These are phyloP conservation scores for Choanephora cucurbitarum DNA, from an alignment of 371 early-diverging fungal genomes.

Conservation along the genomic window DNA sequence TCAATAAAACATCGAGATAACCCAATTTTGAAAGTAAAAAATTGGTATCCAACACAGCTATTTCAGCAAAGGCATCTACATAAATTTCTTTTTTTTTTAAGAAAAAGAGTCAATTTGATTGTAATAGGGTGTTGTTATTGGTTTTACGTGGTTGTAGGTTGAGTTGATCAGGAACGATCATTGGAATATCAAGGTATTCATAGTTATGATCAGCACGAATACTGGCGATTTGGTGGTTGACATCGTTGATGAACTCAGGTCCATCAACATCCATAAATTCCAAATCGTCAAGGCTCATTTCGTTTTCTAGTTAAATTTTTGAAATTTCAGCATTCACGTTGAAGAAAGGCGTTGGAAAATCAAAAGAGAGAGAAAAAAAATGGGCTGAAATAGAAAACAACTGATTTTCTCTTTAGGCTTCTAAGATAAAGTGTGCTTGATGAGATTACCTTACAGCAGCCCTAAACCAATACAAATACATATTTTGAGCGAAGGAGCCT, in stretches of 20 bases:
- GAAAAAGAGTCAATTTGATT: too few species aligned
- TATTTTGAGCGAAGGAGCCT: too few species aligned
- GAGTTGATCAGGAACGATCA: background rate
- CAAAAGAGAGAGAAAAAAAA: background rate
- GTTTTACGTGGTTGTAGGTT: background rate
- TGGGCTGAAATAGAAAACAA: background rate
- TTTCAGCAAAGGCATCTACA: conserved; percentile 9
- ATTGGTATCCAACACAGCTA: conserved; percentile 45
- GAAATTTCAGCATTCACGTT: too few species aligned
- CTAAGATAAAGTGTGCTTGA: too few species aligned
- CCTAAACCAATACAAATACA: too few species aligned
- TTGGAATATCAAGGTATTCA: background rate
- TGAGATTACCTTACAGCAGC: too few species aligned
- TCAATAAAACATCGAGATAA: conserved; percentile 24
- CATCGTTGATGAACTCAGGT: conserved; percentile 35
- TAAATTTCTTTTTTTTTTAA: too few species aligned
- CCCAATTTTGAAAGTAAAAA: conserved; percentile 43
- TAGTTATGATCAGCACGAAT: conserved; percentile 16
- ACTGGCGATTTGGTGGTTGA: conserved; percentile 33
- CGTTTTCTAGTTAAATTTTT: background rate
- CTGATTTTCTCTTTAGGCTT: background rate
- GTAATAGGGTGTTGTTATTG: too few species aligned
- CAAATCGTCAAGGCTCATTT: background rate
- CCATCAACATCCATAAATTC: conserved; percentile 47
- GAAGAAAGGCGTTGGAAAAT: too few species aligned